Evolutionary conservation across 2,329 filamentous ascomycete genomes (phyloP).

Genomic region (Sordariomycetes sp.): DNA sequence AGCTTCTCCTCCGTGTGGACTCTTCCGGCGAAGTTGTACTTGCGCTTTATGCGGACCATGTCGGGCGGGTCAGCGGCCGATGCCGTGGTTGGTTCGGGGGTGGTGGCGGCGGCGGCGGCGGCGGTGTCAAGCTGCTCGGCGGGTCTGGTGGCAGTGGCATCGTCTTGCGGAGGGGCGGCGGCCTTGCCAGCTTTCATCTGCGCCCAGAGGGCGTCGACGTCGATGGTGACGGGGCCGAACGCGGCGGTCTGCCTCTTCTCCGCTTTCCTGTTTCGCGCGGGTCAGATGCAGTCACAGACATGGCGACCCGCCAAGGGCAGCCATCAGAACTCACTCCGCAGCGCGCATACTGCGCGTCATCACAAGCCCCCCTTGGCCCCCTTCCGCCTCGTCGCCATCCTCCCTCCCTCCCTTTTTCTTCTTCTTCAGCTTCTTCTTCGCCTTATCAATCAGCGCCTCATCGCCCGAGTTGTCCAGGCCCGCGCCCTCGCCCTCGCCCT

Average conservation of each 20-base stretch:
- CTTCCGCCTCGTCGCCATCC: conserved; percentile 35
- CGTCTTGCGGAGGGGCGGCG: conserved; percentile 1
- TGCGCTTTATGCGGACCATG: conserved; percentile 53
- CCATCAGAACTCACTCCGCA: conserved; percentile 35
- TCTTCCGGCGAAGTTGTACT: conserved; percentile 63
- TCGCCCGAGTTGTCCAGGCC: conserved; percentile 60
- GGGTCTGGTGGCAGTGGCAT: conserved; percentile 4
- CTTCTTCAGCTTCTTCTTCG: conserved; percentile 37
- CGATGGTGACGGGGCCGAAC: conserved; percentile 50
- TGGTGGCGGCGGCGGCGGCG: background rate
- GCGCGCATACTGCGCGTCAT: conserved; percentile 62
- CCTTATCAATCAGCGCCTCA: conserved; percentile 52
- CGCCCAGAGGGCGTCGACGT: conserved; percentile 59
- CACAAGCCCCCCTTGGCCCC: conserved; percentile 48
- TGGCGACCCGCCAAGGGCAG: background rate
- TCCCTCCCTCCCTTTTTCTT: conserved; percentile 18
- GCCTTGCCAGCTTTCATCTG: conserved; percentile 41
- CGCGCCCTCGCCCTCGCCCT: conserved; percentile 22
- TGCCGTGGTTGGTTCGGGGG: background rate
- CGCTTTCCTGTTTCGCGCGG: conserved; percentile 28
- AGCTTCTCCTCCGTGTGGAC: conserved; percentile 60
- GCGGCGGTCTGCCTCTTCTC: conserved; percentile 38
- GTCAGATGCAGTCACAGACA: conserved; percentile 4
- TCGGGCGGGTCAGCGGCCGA: conserved; percentile 13
- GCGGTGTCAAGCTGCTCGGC: background rate